A percentile compares a stretch with the other conserved stretches of the same genome.
Conservation (phyloP, 192 early-diverging fungal genomes). For the Umbelopsis sp. region DNA sequence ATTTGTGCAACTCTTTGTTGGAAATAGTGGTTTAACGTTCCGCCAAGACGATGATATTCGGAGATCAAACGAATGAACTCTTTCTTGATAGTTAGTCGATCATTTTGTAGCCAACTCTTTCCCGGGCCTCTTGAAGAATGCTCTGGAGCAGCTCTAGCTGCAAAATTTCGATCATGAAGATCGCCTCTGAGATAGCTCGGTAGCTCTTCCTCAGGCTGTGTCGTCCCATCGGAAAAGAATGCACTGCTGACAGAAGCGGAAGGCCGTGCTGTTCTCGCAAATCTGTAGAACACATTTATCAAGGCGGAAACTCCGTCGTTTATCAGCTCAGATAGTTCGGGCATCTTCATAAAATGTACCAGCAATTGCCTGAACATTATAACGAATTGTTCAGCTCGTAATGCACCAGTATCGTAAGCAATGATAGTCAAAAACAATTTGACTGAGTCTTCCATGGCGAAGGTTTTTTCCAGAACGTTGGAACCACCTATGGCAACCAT, state of each 20-base stretch:
- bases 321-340: constrained; percentile 24
- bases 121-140: constrained; percentile 36
- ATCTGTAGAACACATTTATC: constrained; percentile 53
- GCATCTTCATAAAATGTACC: constrained; percentile 38
- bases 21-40: constrained; percentile 44
- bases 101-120: constrained; percentile 62
- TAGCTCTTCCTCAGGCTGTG: not conserved
- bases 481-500: constrained; percentile 19
- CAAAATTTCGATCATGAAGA: not conserved
- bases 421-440: constrained; percentile 62
- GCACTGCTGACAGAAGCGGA: not conserved
- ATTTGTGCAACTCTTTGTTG: constrained; percentile 54
- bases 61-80: constrained; percentile 54
- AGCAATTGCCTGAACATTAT: constrained; percentile 45
- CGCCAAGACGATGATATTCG: constrained; percentile 44
- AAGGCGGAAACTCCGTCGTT: constrained; percentile 50
- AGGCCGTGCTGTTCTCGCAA: constrained; percentile 50
- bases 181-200: not conserved
- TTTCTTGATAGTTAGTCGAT: constrained; percentile 57
- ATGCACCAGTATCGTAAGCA: constrained; percentile 56
- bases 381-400: constrained; percentile 61
- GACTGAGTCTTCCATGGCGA: constrained; percentile 52
- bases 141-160: not conserved
- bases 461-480: constrained; percentile 36
- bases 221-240: not conserved